phyloP scores from a whole-genome alignment of 2,329 filamentous ascomycete genomes.

The Paraphaeosphaeria sporulosa region DNA sequence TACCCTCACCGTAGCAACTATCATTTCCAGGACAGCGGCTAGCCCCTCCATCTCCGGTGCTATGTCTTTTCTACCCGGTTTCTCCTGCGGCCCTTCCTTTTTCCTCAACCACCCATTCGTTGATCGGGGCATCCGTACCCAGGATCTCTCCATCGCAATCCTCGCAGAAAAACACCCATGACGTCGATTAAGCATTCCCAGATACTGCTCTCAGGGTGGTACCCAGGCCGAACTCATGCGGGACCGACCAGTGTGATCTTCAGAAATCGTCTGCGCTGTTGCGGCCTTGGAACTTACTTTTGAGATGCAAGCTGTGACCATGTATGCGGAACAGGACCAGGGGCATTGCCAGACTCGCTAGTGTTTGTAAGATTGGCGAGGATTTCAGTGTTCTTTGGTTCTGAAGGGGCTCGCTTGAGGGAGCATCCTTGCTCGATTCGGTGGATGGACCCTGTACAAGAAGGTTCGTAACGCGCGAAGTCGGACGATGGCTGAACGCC shows the following conservation, averaged over 20 bases:
- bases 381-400: conserved; percentile 20
- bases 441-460: conserved; percentile 6
- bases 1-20: conserved; percentile 17
- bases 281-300: conserved; percentile 20
- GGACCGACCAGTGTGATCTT: conserved; percentile 5
- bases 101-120: conserved; percentile 28
- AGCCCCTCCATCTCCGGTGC: conserved; percentile 22
- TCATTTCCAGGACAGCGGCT: neutral
- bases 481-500: neutral
- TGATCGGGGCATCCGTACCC: conserved; percentile 33
- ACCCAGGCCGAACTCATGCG: conserved; percentile 24
- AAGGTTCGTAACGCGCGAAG: neutral
- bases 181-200: conserved; percentile 28
- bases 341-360: conserved; percentile 26
- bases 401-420: conserved; percentile 26
- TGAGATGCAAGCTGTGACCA: conserved; percentile 22
- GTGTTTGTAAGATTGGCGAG: conserved; percentile 23
- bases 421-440: conserved; percentile 31
- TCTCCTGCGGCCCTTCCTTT: conserved; percentile 7
- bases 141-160: conserved; percentile 29
- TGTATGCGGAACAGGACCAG: conserved; percentile 17
- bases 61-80: conserved; percentile 6
- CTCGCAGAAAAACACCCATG: conserved; percentile 31
- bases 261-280: conserved; percentile 8
- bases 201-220: conserved; percentile 22